Evolutionary conservation across 306 rosid species (phyloP).

Genomic region (Cicer bijugum): DNA sequence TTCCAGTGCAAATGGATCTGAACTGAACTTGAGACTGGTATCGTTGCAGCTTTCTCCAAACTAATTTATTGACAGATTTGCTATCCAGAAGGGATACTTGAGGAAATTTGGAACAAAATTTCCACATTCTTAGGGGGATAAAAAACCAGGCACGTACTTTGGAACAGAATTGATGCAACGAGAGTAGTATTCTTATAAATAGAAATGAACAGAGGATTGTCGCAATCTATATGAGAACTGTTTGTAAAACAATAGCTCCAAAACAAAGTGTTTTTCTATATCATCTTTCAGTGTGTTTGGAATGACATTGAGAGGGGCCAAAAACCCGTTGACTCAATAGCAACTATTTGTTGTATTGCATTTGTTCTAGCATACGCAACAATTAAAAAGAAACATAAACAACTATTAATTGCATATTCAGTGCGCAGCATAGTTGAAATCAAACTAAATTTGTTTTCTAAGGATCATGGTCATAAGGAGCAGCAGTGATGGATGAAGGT

Average conservation of each 20-base stretch:
- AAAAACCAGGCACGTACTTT: not conserved
- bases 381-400: slow-evolving; percentile 7
- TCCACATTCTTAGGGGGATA: no score
- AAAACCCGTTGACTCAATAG: no score
- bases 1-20: slow-evolving; percentile 34
- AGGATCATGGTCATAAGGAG: slow-evolving; percentile 76
- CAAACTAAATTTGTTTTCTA: slow-evolving; percentile 42
- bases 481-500: slow-evolving; percentile 41
- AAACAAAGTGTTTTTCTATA: slow-evolving; percentile 14
- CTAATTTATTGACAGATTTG: no score
- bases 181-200: no score
- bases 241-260: not conserved
- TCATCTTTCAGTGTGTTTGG: not conserved
- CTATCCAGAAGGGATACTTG: no score
- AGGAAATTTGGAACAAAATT: not conserved
- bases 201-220: not conserved
- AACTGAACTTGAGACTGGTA: slow-evolving; percentile 3
- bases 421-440: slow-evolving; percentile 13
- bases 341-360: no score
- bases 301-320: no score
- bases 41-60: not conserved
- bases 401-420: not conserved
- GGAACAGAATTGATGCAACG: slow-evolving; percentile 21
- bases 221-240: not conserved
- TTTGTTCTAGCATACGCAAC: not conserved